Conservation (phyloP, 352 stramenopile species). For the Phytophthora pluvialis region DNA sequence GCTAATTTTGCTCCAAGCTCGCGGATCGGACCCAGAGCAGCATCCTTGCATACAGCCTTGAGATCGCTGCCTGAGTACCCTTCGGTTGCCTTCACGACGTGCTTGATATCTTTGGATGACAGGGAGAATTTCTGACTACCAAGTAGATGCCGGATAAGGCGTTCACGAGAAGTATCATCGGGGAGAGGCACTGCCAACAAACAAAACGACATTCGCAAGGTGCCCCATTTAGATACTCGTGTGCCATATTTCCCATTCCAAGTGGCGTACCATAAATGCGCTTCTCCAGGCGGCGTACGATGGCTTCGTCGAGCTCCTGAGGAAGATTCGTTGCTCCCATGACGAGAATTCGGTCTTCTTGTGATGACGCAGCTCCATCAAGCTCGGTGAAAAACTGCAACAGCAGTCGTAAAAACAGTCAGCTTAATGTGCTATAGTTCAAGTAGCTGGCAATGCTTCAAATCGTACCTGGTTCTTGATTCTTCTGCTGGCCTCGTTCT, state of each 20-base stretch:
- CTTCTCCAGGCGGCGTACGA: constrained; percentile 87
- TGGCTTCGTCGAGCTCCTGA: constrained; percentile 87
- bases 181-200: constrained; percentile 74
- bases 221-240: not conserved
- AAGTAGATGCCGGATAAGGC: constrained; percentile 69
- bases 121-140: constrained; percentile 56
- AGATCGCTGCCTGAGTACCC: constrained; percentile 89
- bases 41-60: constrained; percentile 95
- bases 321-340: constrained; percentile 90
- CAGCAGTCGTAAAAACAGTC: not conserved
- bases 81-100: constrained; percentile 75
- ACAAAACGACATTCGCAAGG: not conserved
- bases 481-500: constrained; percentile 87
- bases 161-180: constrained; percentile 53
- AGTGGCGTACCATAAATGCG: constrained; percentile 82
- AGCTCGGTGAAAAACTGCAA: constrained; percentile 89
- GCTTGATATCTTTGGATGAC: constrained; percentile 64
- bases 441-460: not conserved
- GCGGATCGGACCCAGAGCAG: constrained; percentile 92
- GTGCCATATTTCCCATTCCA: not conserved
- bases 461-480: constrained; percentile 89
- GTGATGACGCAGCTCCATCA: constrained; percentile 74
- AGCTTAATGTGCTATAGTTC: not conserved
- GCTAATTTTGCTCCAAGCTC: constrained; percentile 67
- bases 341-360: constrained; percentile 85